Base-by-base conservation (phyloP, 2,329 filamentous ascomycete genomes). In the Xylaria sp. region DNA sequence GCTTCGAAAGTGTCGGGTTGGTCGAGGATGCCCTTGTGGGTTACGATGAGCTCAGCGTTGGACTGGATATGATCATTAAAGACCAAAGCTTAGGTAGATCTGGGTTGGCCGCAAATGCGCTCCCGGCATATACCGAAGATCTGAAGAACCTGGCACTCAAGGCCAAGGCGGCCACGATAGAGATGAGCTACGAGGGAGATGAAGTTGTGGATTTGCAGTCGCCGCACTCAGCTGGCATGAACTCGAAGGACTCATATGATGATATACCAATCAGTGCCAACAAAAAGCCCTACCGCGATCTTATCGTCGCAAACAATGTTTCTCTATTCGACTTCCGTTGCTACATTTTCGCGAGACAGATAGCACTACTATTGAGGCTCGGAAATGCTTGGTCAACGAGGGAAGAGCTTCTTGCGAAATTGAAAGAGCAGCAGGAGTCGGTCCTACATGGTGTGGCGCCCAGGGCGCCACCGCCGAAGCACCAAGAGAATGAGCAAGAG, bases 301-400 rank as follows among this genome's bases (percentile, higher is more conserved):
- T 97, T 75, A 99, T 99, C 58, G 84, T 99, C 48, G 91, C 93
- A 15, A 99, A 97, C 82, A 93, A 97, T 73, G 97, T 99, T 43
- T 99, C 96, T 0, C 86, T 97, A 2, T 98, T 98, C 77, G 96
- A 99, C 79, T 98, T 99, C 79, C 88, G 93, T 59, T 93, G 92
- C 74, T 99, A 99, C 79, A 90, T 99, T 13, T 99, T 98, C 79
- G 90, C 94, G 2, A 89, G 96, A 28, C 95, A 99, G 76, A 89
- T 97, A 71, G 88, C 92, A 2, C 82, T 99, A 0, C 85, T 98
- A 1, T 85, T 97, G 13, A 89, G 94, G 4, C 86, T 97, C 0
- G 94, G 92, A n/a, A 96, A 95, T 76, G 88, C 88, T 0, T 87
- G 82, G 80, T 89, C 88, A 1, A 88, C 88, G 0, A 80, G 86